Base-by-base conservation (phyloP, 2,329 filamentous ascomycete species). In the Knufia petricola region DNA sequence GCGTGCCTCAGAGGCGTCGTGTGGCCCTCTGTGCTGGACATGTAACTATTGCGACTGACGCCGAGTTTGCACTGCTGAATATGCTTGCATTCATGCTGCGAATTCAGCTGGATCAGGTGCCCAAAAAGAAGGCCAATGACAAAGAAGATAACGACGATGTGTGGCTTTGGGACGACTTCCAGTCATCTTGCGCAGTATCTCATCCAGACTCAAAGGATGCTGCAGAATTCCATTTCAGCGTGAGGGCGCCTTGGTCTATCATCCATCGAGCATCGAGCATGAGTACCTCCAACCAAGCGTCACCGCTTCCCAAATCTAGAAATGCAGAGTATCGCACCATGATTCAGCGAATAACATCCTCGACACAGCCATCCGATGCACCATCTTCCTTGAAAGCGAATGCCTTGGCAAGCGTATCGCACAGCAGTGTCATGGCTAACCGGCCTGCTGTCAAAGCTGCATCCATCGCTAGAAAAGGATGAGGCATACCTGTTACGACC, bases 401-500 rank as follows among this genome's bases (percentile, higher is more conserved):
- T 48, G 26, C 52, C 47, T 45, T 44, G 30, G 23, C 38, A 40
- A 34, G 39, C 7, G 17, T 50, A 2, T 68, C 66, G 50, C 66
- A 68, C 58, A 69, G 63, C 50, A 69, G 52, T 0, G 69, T 73
- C 50, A 79, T 77, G 0, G 75, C 72, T 48, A 68, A 62, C 53
- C 62, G 69, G 0, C 74, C 76, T 47, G 72, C 74, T 49, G 74
- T 67, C 41, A 79, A 59, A 1, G 67, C 75, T 1, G 65, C 73
- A 57, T 79, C 75, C 75, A 79, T 78, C 1, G 73, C 75, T 46
- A 78, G 64, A 58, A 79, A 79, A 0, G 75, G 74, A 64, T 79
- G 76, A 3, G 75, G 75, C 69, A 76, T 74, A 0, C 75, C 73
- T 55, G 70, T 66, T 69, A 76, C 73, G 17, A 75, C 61, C 50